Evolutionary conservation across 1,139 yeast species (phyloP), one percentile per base, ranked within the genome.

Genomic region (Candida buenavistaensis): DNA sequence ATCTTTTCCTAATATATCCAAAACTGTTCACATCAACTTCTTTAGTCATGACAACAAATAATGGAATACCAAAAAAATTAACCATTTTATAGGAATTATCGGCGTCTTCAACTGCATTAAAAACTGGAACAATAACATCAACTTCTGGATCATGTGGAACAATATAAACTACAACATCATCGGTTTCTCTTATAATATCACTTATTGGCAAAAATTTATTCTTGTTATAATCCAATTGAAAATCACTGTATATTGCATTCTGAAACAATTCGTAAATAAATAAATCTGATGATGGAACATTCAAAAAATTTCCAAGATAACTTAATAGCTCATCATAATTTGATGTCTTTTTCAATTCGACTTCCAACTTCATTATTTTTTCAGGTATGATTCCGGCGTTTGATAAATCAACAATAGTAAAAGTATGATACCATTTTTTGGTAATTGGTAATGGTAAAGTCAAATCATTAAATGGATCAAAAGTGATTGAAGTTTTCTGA

Each of bases 391-490:
- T 58, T 1, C 79, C 75, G 1, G 58, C 59, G 1, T 79, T 79
- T 16, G 69, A 60, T 29, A 76, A 71, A 15, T 85, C 82, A 23
- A 90, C 74, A 15, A 88, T 64, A 1, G 74, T 68, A 29, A 90
- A 70, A 10, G 75, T 75, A 31, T 80, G 83, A 23, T 68, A 64
- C 96, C 97, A 90, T 38, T 75, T 71, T 32, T 80, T 77, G 34
- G 78, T 78, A 9, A 84, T 79, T 0, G 97, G 97, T 28, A 92
- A 64, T 0, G 97, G 97, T 31, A 92, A 64, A 0, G 98, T 90
- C 45, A 92, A 64, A 52, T 89, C 97, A 63, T 82, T 87, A 54
- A 82, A 92, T 0, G 98, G 98, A 55, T 92, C 98, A 62, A 90
- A 92, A 0, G 97, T 90, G 16, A 90, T 75, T 19, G 96, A 85